Conservation (phyloP, 768 basidiomycete genomes). For the Collybia sp. region DNA sequence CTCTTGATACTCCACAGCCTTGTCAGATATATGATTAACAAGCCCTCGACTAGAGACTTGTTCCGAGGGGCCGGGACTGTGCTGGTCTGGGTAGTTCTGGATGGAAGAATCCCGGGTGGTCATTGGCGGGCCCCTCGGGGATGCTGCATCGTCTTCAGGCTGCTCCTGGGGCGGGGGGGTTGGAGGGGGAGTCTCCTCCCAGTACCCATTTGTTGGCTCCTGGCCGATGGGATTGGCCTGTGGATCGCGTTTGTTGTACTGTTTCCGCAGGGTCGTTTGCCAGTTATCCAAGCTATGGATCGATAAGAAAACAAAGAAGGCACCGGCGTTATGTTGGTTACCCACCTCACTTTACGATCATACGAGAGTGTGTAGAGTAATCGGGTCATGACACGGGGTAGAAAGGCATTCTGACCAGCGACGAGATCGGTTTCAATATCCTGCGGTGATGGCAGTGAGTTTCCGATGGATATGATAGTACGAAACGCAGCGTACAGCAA, state of each 20-base stretch:
- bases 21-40: conserved; percentile 5
- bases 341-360: conserved; percentile 78
- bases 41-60: conserved; percentile 6
- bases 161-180: conserved; percentile 4
- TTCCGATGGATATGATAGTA: conserved; percentile 3
- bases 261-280: conserved; percentile 73
- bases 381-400: conserved; percentile 72
- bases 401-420: conserved; percentile 49
- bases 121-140: neutral
- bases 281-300: conserved; percentile 62
- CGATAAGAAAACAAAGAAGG: conserved; percentile 12
- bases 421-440: conserved; percentile 77
- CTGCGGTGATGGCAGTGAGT: conserved; percentile 30
- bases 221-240: conserved; percentile 68
- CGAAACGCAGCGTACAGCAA: conserved; percentile 41
- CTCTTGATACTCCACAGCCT: conserved; percentile 28
- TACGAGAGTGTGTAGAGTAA: conserved; percentile 72
- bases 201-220: conserved; percentile 33
- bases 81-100: neutral
- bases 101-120: neutral
- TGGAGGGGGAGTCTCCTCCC: conserved; percentile 18
- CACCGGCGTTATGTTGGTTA: conserved; percentile 8
- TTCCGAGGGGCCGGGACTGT: conserved; percentile 12
- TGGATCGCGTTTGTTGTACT: conserved; percentile 72
- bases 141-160: neutral